Evolutionary conservation across 192 early-diverging fungal species (phyloP), one percentile per base, ranked within the genome.

Genomic region (Lunasporangiospora selenospora): DNA sequence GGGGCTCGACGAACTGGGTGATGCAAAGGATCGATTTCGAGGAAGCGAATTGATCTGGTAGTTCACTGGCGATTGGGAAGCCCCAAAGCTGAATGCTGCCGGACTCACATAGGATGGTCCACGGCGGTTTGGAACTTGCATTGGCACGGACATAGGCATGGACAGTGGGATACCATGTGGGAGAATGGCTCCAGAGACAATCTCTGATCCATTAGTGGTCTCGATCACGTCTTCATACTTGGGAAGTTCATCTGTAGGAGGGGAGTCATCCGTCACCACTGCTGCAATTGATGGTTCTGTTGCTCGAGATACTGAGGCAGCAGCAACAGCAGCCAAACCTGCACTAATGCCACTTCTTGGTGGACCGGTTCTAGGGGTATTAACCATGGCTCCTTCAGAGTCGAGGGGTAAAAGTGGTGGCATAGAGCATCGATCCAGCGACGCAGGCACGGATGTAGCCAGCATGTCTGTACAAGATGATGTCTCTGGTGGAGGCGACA

Each of bases 211-310:
- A 19, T 46, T 49, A 12, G 37, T 11, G 15, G 21, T 26, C 19
- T 58, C 69, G 18, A 73, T 57, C 32, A 73, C 48, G 40, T 73
- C 69, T 11, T 73, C 69, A 42, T 73, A 73, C 33, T 73, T 73
- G 32, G 69, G 69, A 3, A 40, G 30, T 7, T 63, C 55, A 0
- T 73, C 69, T 0, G 30, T 53, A 8, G 38, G 1, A 12, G 47
- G 13, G 18, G 33, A 19, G 13, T 12, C 16, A 3, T 5, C 29
- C 23, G 53, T 41, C 59, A 29, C 15, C 58, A 23, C 21, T 6
- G 6, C 39, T 12, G 42, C 16, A 58, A 9, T 3, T 19, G 11
- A 29, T 10, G 48, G 19, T 29, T 30, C 33, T 33, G 60, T 40
- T 27, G 21, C n/a, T n/a, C n/a, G 31, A 48, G 53, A 26, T 11